Base-by-base conservation (phyloP, 352 stramenopile species). In the Phytophthora cactorum region DNA sequence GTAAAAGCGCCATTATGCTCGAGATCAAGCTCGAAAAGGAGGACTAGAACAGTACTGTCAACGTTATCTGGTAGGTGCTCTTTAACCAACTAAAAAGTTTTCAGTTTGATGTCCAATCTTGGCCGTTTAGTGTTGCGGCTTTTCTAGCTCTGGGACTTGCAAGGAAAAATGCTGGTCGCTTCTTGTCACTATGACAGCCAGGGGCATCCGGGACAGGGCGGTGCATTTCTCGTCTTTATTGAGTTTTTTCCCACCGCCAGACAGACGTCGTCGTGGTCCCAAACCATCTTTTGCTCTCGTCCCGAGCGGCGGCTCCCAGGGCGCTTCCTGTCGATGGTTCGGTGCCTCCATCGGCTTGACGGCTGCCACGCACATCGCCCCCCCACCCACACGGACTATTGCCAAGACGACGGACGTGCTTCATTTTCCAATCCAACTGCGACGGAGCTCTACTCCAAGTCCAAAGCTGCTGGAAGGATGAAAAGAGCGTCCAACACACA, bases 11-110 rank as follows among this genome's bases (percentile, higher is more conserved):
- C 47, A 62, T 92, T 41, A 84, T 92, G 75, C 80, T 93, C 44
- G 78, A 91, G 75, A 83, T 93, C 56, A 86, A 88, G 56, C 66
- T 93, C 32, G 74, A 87, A 60, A 80, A 84, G 61, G 70, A 87
- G 43, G 70, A 79, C 56, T 84, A 80, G 55, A n/a, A 6, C 8
- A 27, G 22, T n/a, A 14, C 17, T 38, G 22, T 22, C 22, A 22
- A 22, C 38, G 14, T 49, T 14, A 27, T 51, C 15, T 25, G 39
- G 41, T 65, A 59, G 56, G 46, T 71, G 52, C 12, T 22, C 22
- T 43, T 15, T 39, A 60, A 63, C 32, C 17, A 51, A 32, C 54
- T 50, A 50, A 54, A 55, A 46, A 68, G 38, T 55, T 32, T 58
- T 36, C 25, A 39, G 57, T 76, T 63, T 70, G 36, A 54, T 59